Base-by-base conservation (phyloP, 371 early-diverging fungal genomes). In the Nosema granulosis region DNA sequence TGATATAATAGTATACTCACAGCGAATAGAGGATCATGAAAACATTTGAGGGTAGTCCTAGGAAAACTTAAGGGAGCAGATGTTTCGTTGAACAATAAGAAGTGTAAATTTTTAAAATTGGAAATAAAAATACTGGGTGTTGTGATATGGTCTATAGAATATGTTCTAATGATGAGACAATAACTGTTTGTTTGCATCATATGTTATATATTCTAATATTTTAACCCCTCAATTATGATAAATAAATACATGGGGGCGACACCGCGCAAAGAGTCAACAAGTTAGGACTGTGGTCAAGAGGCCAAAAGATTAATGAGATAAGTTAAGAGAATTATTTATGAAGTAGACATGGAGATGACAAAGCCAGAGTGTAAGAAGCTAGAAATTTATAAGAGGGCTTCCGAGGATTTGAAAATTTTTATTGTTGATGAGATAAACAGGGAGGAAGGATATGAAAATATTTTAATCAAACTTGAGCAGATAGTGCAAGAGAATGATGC, bases 131-230 rank as follows among this genome's bases (percentile, higher is more conserved):
- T n/a, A n/a, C n/a, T n/a, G n/a, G n/a, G n/a, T n/a, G n/a, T n/a
- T n/a, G n/a, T n/a, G n/a, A n/a, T n/a, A n/a, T n/a, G n/a, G n/a
- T n/a, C n/a, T n/a, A n/a, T n/a, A n/a, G n/a, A n/a, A n/a, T n/a
- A n/a, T n/a, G n/a, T n/a, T n/a, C n/a, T n/a, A n/a, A n/a, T n/a
- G n/a, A n/a, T n/a, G n/a, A n/a, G n/a, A n/a, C n/a, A n/a, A n/a
- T n/a, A n/a, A n/a, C n/a, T n/a, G n/a, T n/a, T n/a, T n/a, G n/a
- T n/a, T n/a, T n/a, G n/a, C n/a, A n/a, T n/a, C n/a, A n/a, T n/a
- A 63, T 63, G 32, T 63, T 63, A 63, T 63, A 63, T 63, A 35
- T 35, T 63, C 0, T 32, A 24, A 63, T 63, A 63, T 9, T 35
- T 11, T 35, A 35, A 20, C 32, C 32, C 32, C 63, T n/a, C n/a